These are phyloP conservation scores for Aureobasidium sp. DNA, from an alignment of 2,329 filamentous ascomycete species.

Conservation along the genomic window DNA sequence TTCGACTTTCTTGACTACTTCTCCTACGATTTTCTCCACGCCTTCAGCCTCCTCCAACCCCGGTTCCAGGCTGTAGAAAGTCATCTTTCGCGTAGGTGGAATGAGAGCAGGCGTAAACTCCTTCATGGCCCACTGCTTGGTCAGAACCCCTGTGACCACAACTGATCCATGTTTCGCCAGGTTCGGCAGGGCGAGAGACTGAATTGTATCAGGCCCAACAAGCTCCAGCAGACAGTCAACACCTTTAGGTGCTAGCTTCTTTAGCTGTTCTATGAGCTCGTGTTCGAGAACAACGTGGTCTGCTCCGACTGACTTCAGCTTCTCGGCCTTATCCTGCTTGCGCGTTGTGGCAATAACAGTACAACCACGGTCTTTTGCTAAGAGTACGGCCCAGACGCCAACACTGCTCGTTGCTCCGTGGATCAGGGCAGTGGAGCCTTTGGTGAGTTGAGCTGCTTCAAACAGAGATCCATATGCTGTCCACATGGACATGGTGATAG, in stretches of 20 bases:
- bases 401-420: slow-evolving; percentile 13
- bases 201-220: slow-evolving; percentile 6
- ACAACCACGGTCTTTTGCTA: slow-evolving; percentile 10
- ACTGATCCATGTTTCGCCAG: slow-evolving; percentile 13
- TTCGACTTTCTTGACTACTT: slow-evolving; percentile 4
- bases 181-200: neutral
- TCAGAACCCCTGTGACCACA: slow-evolving; percentile 11
- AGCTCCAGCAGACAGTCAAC: slow-evolving; percentile 13
- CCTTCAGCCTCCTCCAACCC: slow-evolving; percentile 7
- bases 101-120: slow-evolving; percentile 11
- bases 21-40: slow-evolving; percentile 1
- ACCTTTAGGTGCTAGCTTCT: slow-evolving; percentile 3
- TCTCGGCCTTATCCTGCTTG: slow-evolving; percentile 5
- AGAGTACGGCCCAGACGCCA: slow-evolving; percentile 13
- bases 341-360: slow-evolving; percentile 17
- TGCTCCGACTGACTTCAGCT: slow-evolving; percentile 5
- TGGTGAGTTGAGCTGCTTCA: neutral
- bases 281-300: slow-evolving; percentile 16
- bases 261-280: neutral
- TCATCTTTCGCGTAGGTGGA: slow-evolving; percentile 10
- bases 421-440: slow-evolving; percentile 2
- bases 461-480: slow-evolving; percentile 11
- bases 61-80: slow-evolving; percentile 12
- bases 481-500: slow-evolving; percentile 14
- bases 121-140: slow-evolving; percentile 10